Evolutionary conservation across 2,329 filamentous ascomycete genomes (phyloP).

Genomic region (Fusarium sambucinum): DNA sequence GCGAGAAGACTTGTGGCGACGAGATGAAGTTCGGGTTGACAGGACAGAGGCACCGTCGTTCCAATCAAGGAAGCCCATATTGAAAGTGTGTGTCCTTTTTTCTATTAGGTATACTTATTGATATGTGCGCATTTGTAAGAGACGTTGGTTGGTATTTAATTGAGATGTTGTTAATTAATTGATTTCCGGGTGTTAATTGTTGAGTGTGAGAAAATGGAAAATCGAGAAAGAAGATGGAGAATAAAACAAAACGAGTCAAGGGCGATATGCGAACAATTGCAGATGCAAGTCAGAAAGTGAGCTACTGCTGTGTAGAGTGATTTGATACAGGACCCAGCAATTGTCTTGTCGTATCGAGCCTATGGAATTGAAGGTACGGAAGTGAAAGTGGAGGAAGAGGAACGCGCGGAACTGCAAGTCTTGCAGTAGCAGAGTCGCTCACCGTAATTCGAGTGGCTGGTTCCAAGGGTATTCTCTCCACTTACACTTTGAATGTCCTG

Average conservation of each 20-base stretch:
- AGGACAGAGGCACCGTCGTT: conserved; percentile 51
- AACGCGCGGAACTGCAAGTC: conserved; percentile 12
- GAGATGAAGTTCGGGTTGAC: conserved; percentile 46
- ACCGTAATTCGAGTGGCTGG: conserved; percentile 16
- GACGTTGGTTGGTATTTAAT: conserved; percentile 9
- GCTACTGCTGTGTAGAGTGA: not conserved
- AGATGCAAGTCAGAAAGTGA: conserved; percentile 40
- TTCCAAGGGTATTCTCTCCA: conserved; percentile 15
- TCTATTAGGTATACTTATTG: conserved; percentile 2
- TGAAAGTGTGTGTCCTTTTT: not conserved
- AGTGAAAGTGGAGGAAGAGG: conserved; percentile 6
- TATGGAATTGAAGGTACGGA: conserved; percentile 5
- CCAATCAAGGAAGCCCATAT: conserved; percentile 54
- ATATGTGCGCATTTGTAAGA: conserved; percentile 22
- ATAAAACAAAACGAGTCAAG: conserved; percentile 13
- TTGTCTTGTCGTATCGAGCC: not conserved
- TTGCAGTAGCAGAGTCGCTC: conserved; percentile 4
- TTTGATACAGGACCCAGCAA: not conserved
- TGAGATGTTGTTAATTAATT: not conserved
- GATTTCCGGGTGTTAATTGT: not conserved
- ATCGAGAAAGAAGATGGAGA: conserved; percentile 7
- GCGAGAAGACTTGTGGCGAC: conserved; percentile 48
- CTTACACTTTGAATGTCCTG: not conserved
- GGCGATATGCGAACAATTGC: conserved; percentile 33
- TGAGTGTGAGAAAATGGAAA: conserved; percentile 1